Percentiles rank a stretch among this genome's conserved stretches.
phyloP scores from a whole-genome alignment of 306 rosid species.

The Begonia fuchsioides region DNA sequence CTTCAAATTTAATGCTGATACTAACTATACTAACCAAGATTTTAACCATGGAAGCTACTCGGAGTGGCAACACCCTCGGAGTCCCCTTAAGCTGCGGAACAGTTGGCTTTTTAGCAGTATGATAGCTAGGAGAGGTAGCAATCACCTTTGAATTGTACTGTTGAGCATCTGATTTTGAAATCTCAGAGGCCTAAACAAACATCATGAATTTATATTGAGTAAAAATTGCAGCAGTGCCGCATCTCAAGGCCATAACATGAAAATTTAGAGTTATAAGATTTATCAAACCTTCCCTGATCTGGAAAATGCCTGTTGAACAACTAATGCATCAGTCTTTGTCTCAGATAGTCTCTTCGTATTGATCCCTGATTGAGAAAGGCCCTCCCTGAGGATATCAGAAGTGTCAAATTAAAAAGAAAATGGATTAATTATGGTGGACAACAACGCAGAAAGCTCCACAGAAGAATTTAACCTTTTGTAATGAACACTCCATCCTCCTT shows the following conservation, averaged over 20 bases:
- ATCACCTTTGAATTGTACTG: constrained; percentile 49
- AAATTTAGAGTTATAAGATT: constrained; percentile 5
- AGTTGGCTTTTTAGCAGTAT: constrained; percentile 20
- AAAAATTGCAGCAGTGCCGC: constrained; percentile 6
- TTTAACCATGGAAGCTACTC: constrained; percentile 73
- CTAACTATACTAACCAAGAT: constrained; percentile 52
- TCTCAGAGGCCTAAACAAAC: constrained; percentile 45
- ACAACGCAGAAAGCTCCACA: constrained; percentile 6
- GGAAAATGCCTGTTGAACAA: constrained; percentile 82
- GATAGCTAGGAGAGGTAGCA: constrained; percentile 44
- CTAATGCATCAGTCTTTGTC: constrained; percentile 67
- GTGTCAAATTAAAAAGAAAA: constrained; percentile 16
- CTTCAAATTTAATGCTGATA: too few species aligned
- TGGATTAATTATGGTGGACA: constrained; percentile 10
- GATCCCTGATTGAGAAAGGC: constrained; percentile 32
- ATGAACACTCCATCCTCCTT: constrained; percentile 97
- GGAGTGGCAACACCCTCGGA: constrained; percentile 54
- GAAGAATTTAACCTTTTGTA: constrained; percentile 44
- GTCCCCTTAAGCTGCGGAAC: constrained; percentile 56
- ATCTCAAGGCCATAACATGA: constrained; percentile 1
- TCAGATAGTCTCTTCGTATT: constrained; percentile 32
- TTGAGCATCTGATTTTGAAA: constrained; percentile 54
- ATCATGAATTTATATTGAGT: constrained; percentile 5
- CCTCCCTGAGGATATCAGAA: constrained; percentile 48
- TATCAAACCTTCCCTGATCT: constrained; percentile 40